phyloP scores from a whole-genome alignment of 768 basidiomycete genomes.

The Leucocoprinus leucothites region DNA sequence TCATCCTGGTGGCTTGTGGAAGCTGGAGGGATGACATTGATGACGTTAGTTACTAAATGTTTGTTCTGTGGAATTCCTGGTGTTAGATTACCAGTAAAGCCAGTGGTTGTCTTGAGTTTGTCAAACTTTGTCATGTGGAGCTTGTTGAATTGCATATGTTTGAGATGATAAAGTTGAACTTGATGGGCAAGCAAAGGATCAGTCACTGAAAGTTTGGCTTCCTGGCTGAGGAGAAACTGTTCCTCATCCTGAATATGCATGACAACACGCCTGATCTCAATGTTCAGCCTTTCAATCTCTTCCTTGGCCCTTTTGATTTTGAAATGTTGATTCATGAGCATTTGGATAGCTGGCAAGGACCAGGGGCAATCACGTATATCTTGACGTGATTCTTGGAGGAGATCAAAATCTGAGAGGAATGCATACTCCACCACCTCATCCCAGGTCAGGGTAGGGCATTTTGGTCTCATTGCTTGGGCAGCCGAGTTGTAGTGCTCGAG shows the following conservation, averaged over 20 bases:
- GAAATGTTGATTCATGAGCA: slow-evolving; percentile 18
- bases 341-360: slow-evolving; percentile 16
- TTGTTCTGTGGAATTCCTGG: too few relatives aligned
- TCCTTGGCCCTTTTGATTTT: slow-evolving; percentile 15
- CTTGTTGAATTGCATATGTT: too few relatives aligned
- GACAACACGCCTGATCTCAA: slow-evolving; percentile 16
- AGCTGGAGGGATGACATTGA: too few relatives aligned
- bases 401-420: slow-evolving; percentile 22
- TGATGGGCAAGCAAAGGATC: too few relatives aligned
- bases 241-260: slow-evolving; percentile 16
- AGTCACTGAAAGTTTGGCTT: too few relatives aligned
- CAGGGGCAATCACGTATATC: slow-evolving; percentile 17
- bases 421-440: slow-evolving; percentile 23
- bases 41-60: too few relatives aligned
- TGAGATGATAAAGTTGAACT: too few relatives aligned
- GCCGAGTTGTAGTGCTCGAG: slow-evolving; percentile 10
- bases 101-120: too few relatives aligned
- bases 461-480: slow-evolving; percentile 12
- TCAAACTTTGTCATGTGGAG: too few relatives aligned
- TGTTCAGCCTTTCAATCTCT: slow-evolving; percentile 16
- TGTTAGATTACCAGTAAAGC: too few relatives aligned
- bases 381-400: slow-evolving; percentile 16
- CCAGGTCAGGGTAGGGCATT: slow-evolving; percentile 18
- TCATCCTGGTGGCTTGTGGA: too few relatives aligned
- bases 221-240: not conserved